A percentile compares a stretch with the other conserved stretches of the same genome.
Evolutionary conservation across 2,329 filamentous ascomycete species (phyloP).

Genomic region (Pseudohalonectria lignicola): DNA sequence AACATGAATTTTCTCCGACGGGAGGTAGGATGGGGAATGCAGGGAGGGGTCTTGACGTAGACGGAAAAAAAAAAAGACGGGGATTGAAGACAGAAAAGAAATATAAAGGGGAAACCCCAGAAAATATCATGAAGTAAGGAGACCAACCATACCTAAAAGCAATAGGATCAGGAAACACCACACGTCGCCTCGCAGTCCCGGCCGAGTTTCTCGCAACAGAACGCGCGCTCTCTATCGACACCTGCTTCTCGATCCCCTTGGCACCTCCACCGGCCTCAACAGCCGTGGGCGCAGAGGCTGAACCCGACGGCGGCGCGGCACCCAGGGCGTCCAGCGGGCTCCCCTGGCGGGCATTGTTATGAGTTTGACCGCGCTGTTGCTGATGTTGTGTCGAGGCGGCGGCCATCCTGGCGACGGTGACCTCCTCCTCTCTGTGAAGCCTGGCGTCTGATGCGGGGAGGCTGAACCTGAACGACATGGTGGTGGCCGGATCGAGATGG

Average conservation of each 20-base stretch:
- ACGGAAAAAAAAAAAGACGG: too few relatives aligned
- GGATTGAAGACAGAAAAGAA: too few relatives aligned
- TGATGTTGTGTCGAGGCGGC: too few relatives aligned
- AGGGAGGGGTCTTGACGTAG: too few relatives aligned
- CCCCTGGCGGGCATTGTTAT: background rate
- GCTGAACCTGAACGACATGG: conserved; percentile 19
- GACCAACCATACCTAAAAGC: conserved; percentile 45
- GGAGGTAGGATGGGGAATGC: too few relatives aligned
- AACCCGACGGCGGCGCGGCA: background rate
- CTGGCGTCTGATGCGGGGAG: conserved; percentile 2
- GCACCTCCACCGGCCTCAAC: too few relatives aligned
- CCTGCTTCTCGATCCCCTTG: too few relatives aligned
- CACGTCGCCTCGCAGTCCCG: conserved; percentile 28
- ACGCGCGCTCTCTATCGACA: too few relatives aligned
- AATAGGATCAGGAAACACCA: conserved; percentile 49
- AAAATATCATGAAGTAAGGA: too few relatives aligned
- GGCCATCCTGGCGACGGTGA: conserved; percentile 19
- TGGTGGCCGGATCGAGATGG: conserved; percentile 2
- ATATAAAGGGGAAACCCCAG: too few relatives aligned
- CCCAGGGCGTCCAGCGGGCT: background rate
- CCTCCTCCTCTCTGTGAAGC: conserved; percentile 24
- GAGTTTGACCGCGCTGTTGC: background rate
- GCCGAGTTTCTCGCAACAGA: too few relatives aligned
- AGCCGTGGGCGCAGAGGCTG: conserved; percentile 10
- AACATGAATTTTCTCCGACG: too few relatives aligned